Evolutionary conservation across 768 basidiomycete species (phyloP).

Genomic region (Cystofilobasidium bisporidii): DNA sequence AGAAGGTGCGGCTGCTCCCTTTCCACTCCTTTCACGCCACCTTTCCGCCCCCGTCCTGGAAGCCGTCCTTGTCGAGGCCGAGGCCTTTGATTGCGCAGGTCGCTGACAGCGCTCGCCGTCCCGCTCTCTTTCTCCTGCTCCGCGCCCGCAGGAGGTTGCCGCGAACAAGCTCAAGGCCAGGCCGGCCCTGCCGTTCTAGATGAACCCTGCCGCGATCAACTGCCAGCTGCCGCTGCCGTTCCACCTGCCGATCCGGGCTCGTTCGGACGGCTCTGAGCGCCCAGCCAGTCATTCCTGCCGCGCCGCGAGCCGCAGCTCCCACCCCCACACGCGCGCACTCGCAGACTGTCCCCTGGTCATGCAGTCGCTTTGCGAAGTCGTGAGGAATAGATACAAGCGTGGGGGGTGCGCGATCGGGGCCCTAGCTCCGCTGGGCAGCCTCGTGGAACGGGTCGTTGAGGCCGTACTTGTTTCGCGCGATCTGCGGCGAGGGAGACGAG

Average conservation of each 20-base stretch:
- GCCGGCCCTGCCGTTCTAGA: slow-evolving; percentile 1
- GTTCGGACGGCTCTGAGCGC: not conserved
- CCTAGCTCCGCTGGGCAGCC: not conserved
- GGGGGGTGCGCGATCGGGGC: too few relatives aligned
- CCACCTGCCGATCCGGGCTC: not conserved
- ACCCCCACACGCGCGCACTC: too few relatives aligned
- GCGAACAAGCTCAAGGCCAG: not conserved
- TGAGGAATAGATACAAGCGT: too few relatives aligned
- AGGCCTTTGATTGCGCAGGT: too few relatives aligned
- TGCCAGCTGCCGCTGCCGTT: too few relatives aligned
- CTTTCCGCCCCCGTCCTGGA: too few relatives aligned
- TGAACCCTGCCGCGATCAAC: not conserved
- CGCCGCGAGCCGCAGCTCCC: too few relatives aligned
- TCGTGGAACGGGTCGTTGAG: slow-evolving; percentile 56
- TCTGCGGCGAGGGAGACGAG: slow-evolving; percentile 45
- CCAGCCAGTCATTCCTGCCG: not conserved
- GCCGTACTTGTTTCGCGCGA: slow-evolving; percentile 80
- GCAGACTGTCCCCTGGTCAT: too few relatives aligned
- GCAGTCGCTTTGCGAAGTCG: too few relatives aligned
- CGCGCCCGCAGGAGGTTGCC: not conserved
- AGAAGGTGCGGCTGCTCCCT: slow-evolving; percentile 10
- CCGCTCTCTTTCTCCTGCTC: not conserved
- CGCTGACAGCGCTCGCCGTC: too few relatives aligned
- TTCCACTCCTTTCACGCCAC: too few relatives aligned
- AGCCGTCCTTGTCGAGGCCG: too few relatives aligned